Percentiles rank a stretch among this genome's conserved stretches.
Evolutionary conservation across 2,329 filamentous ascomycete genomes (phyloP).

Genomic region (Fusarium succisae): DNA sequence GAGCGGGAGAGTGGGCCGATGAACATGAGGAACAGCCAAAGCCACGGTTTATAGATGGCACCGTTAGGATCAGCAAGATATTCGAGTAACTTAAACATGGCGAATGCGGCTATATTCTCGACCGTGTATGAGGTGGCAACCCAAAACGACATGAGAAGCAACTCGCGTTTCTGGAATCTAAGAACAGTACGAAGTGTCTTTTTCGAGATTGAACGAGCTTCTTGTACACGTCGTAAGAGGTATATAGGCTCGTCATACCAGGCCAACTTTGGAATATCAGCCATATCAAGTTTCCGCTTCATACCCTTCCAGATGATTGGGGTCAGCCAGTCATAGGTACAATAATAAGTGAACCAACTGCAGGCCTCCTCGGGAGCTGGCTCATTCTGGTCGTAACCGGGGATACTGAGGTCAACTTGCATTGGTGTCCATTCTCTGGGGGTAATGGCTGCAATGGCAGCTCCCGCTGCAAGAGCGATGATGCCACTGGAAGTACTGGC

Average conservation of each 20-base stretch:
- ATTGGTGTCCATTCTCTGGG: conserved; percentile 62
- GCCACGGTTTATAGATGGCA: conserved; percentile 58
- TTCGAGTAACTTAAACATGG: conserved; percentile 62
- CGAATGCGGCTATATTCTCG: conserved; percentile 63
- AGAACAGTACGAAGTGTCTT: conserved; percentile 58
- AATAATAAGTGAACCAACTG: conserved; percentile 63
- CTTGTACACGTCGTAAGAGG: conserved; percentile 55
- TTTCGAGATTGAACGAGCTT: conserved; percentile 54
- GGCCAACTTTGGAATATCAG: conserved; percentile 59
- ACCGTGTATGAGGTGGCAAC: conserved; percentile 49
- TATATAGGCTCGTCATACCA: conserved; percentile 66
- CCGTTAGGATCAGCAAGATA: conserved; percentile 59
- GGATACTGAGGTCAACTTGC: conserved; percentile 50
- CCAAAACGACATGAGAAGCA: conserved; percentile 58
- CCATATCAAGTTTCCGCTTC: conserved; percentile 55
- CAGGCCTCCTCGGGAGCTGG: conserved; percentile 63
- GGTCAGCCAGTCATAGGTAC: conserved; percentile 62
- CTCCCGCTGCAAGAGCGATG: conserved; percentile 49
- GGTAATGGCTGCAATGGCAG: conserved; percentile 54
- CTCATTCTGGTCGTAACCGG: conserved; percentile 50
- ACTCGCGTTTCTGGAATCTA: conserved; percentile 54
- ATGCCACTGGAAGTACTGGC: conserved; percentile 48
- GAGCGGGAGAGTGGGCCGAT: conserved; percentile 59
- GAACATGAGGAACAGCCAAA: conserved; percentile 65
- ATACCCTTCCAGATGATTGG: conserved; percentile 59